Evolutionary conservation across 768 basidiomycete genomes (phyloP), one percentile per base, ranked within the genome.

Genomic region (Russula brevipes): DNA sequence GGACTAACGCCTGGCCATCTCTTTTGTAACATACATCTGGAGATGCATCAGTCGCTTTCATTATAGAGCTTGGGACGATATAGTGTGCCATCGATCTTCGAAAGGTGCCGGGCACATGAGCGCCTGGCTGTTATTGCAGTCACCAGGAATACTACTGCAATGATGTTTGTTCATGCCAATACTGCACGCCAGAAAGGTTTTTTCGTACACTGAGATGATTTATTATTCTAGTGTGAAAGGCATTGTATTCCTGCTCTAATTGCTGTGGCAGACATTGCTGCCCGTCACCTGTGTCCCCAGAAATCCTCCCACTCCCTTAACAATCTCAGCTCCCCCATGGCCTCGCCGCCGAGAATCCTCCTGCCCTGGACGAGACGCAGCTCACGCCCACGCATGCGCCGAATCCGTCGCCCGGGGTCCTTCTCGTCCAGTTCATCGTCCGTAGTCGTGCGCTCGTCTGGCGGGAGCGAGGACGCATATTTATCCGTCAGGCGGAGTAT

Each of bases 361-460:
- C 89, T 86, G 10, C 86, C 86, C 69, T 91, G 89, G 1, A 99
- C 77, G 30, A 98, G 78, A 59, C 88, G 82, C 60, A 99, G 76
- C 73, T 99, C 96, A 60, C 95, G 79, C 31, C 86, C 87, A 44
- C 87, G 81, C 89, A 96, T 93, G 57, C 94, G 79, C 64, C 79
- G 79, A 2, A 82, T 80, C 68, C 79, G 82, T 63, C 94, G 79
- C 68, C 86, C 78, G 3, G 87, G 86, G 54, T 91, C 81, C 10
- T 69, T 74, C 4, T 66, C 69, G 69, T 97, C 94, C 42, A 83
- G 74, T 72, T 96, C 94, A 58, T 90, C 88, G 70, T 95, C 92
- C 14, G 89, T 86, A 1, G 78, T 76, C 45, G 76, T 75, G 33
- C 83, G 78, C 39, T 88, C 85, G 5, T 80, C 81, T 58, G 81